Evolutionary conservation across 306 rosid genomes (phyloP).

Genomic region (Dryas alaskensis): DNA sequence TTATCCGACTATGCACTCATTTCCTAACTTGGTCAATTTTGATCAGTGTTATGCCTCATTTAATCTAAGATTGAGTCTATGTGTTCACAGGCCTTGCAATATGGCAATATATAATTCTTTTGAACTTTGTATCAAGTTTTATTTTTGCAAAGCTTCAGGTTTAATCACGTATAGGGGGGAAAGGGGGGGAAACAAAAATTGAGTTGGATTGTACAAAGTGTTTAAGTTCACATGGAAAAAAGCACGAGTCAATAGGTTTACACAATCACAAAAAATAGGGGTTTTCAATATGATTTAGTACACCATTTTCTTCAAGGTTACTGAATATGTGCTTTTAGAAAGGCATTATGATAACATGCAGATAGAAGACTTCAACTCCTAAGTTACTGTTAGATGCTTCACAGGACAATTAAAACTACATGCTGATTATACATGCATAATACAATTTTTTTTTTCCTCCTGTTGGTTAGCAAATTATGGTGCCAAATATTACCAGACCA

Average conservation of each 20-base stretch:
- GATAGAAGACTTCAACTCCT: no score
- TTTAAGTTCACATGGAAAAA: background rate
- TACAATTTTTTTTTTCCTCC: background rate
- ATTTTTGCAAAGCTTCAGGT: background rate
- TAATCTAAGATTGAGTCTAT: background rate
- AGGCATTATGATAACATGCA: no score
- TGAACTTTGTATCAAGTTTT: background rate
- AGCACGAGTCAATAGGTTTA: background rate
- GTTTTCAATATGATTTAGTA: background rate
- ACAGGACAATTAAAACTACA: no score
- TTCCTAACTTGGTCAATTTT: background rate
- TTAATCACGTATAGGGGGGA: background rate
- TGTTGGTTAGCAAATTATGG: background rate
- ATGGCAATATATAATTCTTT: background rate
- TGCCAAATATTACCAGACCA: background rate
- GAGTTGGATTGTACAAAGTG: background rate
- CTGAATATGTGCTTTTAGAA: background rate
- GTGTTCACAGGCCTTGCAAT: background rate
- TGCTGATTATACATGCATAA: no score
- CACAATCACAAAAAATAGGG: background rate
- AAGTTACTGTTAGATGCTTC: background rate
- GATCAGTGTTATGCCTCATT: background rate
- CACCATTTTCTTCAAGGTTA: background rate
- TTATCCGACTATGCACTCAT: background rate
- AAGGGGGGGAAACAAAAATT: background rate